phyloP scores from a whole-genome alignment of 225 moss, liverwort and hornwort species.

The Anthoceros angustus region DNA sequence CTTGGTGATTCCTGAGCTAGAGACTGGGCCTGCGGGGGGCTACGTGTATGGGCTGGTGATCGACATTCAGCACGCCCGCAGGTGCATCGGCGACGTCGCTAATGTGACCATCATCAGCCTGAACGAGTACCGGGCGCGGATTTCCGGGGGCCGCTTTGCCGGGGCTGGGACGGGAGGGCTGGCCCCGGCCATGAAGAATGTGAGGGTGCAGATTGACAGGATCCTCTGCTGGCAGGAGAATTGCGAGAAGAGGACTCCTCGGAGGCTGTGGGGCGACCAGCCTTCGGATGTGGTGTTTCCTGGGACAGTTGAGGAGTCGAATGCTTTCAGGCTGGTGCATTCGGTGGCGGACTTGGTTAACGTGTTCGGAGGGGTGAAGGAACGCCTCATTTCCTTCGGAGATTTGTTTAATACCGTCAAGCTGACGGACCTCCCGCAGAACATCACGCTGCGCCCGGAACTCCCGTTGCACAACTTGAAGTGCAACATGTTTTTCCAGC shows the following conservation, averaged over 20 bases:
- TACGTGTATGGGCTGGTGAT: background rate
- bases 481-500: background rate
- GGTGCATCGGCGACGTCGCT: background rate
- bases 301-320: background rate
- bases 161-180: too few species aligned
- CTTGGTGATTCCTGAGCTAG: background rate
- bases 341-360: background rate
- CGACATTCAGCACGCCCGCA: background rate
- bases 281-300: background rate
- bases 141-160: background rate
- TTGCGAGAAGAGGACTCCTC: background rate
- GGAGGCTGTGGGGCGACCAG: background rate
- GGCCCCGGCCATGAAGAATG: background rate
- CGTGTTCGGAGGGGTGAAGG: background rate
- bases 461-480: background rate
- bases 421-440: background rate
- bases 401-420: background rate
- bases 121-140: background rate
- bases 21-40: background rate
- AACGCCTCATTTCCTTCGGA: background rate
- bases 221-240: background rate
- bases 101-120: background rate
- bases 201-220: background rate
- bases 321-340: background rate
- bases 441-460: background rate